These are phyloP conservation scores for Xenoacremonium recifei DNA, from an alignment of 2,329 filamentous ascomycete genomes.

Conservation along the genomic window DNA sequence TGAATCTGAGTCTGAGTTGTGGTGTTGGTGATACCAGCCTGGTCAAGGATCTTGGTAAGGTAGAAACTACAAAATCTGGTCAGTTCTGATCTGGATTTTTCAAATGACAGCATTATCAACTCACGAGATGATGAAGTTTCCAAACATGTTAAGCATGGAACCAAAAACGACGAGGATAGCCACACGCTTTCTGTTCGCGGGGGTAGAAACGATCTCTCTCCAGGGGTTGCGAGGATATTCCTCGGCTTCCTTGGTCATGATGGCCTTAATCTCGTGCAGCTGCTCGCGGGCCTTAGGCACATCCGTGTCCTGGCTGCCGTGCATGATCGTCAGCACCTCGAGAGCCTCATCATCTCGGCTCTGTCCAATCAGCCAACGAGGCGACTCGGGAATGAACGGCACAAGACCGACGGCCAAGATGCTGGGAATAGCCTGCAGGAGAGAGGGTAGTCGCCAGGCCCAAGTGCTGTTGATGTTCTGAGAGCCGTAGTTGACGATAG, in stretches of 20 bases:
- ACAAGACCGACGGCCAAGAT: conserved; percentile 9
- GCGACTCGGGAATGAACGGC: conserved; percentile 22
- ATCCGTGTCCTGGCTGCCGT: conserved; percentile 35
- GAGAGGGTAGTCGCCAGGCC: conserved; percentile 32
- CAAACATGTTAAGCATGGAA: conserved; percentile 27
- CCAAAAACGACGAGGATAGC: conserved; percentile 24
- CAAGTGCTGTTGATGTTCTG: conserved; percentile 28
- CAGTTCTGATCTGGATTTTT: no score
- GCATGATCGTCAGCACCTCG: conserved; percentile 37
- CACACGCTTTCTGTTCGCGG: conserved; percentile 23
- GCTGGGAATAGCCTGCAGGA: conserved; percentile 29
- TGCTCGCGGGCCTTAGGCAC: conserved; percentile 6
- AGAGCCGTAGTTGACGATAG: conserved; percentile 21
- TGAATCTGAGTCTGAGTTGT: conserved; percentile 27
- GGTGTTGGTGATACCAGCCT: conserved; percentile 28
- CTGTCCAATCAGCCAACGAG: conserved; percentile 35
- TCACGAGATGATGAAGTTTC: conserved; percentile 31
- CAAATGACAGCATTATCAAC: conserved; percentile 1
- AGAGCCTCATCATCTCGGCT: conserved; percentile 28
- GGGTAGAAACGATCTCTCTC: conserved; percentile 23
- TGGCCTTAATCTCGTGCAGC: conserved; percentile 21
- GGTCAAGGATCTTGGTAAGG: conserved; percentile 27
- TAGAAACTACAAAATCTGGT: conserved; percentile 24
- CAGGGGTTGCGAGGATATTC: conserved; percentile 25
- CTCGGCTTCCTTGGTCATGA: conserved; percentile 22